Evolutionary conservation across 1,139 yeast genomes (phyloP).

Genomic region (Kluyveromyces marxianus): DNA sequence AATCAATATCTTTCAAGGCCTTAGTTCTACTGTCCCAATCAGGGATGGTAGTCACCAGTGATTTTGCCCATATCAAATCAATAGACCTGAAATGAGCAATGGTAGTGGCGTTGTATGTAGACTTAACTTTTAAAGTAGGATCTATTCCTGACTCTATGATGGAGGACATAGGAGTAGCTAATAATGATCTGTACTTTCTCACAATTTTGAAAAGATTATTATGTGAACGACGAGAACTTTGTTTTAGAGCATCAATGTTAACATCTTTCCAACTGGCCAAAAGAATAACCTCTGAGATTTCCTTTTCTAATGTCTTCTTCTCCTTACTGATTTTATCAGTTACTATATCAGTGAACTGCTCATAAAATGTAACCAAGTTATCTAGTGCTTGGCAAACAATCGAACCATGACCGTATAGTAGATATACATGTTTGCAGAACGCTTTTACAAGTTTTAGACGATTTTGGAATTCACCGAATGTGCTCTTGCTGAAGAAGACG

Average conservation of each 20-base stretch:
- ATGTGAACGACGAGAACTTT: slow-evolving; percentile 87
- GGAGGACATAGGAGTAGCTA: slow-evolving; percentile 46
- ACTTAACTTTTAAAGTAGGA: slow-evolving; percentile 15
- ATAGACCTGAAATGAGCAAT: slow-evolving; percentile 7
- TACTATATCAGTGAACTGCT: slow-evolving; percentile 51
- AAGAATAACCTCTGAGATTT: slow-evolving; percentile 73
- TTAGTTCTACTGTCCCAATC: slow-evolving; percentile 51
- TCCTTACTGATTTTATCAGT: slow-evolving; percentile 38
- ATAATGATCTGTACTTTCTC: slow-evolving; percentile 65
- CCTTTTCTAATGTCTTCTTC: slow-evolving; percentile 60
- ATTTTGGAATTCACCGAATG: slow-evolving; percentile 61
- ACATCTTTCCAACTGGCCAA: slow-evolving; percentile 98
- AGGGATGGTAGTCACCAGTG: slow-evolving; percentile 25
- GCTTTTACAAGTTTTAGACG: slow-evolving; percentile 57
- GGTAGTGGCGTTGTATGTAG: slow-evolving; percentile 8
- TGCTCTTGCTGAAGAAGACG: slow-evolving; percentile 65
- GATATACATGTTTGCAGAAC: slow-evolving; percentile 46
- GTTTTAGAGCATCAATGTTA: slow-evolving; percentile 85
- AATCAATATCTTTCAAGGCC: slow-evolving; percentile 43
- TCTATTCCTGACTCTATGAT: slow-evolving; percentile 59
- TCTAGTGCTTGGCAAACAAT: slow-evolving; percentile 38
- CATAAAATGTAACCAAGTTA: slow-evolving; percentile 59
- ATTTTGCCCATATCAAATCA: slow-evolving; percentile 14
- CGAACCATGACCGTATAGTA: slow-evolving; percentile 18
- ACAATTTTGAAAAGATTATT: slow-evolving; percentile 74